These are phyloP conservation scores for Monosporascus sp. DNA, from an alignment of 2,329 filamentous ascomycete species.

Conservation along the genomic window DNA sequence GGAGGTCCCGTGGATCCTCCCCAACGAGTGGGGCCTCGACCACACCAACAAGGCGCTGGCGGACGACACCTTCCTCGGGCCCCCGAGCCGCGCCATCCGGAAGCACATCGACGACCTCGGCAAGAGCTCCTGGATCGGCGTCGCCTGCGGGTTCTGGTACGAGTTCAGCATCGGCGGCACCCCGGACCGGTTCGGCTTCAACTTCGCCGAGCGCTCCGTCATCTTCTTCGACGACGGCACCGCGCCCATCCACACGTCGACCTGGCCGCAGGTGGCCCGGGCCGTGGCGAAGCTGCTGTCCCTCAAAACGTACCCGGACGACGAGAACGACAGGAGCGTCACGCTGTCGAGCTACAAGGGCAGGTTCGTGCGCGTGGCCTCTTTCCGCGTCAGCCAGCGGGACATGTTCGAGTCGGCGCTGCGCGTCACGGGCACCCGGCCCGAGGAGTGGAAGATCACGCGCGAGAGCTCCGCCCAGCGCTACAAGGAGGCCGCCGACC, in stretches of 20 bases:
- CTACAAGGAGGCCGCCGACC: constrained; percentile 38
- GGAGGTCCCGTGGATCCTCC: constrained; percentile 49
- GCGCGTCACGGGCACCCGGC: constrained; percentile 49
- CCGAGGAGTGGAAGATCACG: constrained; percentile 54
- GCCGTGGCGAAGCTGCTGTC: constrained; percentile 46
- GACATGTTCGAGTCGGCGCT: constrained; percentile 59
- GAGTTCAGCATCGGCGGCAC: constrained; percentile 42
- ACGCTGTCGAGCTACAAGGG: constrained; percentile 41
- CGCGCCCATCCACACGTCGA: constrained; percentile 49
- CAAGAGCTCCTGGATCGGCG: constrained; percentile 33
- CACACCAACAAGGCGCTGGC: constrained; percentile 31
- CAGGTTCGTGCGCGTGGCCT: constrained; percentile 43
- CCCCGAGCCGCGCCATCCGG: constrained; percentile 14
- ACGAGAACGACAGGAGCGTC: constrained; percentile 24
- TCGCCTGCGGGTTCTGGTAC: constrained; percentile 47
- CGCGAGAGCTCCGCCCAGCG: constrained; percentile 40
- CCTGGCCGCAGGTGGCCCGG: constrained; percentile 51
- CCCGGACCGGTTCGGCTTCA: constrained; percentile 39
- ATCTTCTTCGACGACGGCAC: constrained; percentile 51
- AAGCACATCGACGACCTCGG: constrained; percentile 33
- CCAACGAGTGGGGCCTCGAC: constrained; percentile 41
- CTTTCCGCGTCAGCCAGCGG: constrained; percentile 53
- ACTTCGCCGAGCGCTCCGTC: constrained; percentile 33
- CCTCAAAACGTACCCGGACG: constrained; percentile 33
- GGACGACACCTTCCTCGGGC: constrained; percentile 22